phyloP scores from a whole-genome alignment of 139 green algal species.

The Eudorina sp. region DNA sequence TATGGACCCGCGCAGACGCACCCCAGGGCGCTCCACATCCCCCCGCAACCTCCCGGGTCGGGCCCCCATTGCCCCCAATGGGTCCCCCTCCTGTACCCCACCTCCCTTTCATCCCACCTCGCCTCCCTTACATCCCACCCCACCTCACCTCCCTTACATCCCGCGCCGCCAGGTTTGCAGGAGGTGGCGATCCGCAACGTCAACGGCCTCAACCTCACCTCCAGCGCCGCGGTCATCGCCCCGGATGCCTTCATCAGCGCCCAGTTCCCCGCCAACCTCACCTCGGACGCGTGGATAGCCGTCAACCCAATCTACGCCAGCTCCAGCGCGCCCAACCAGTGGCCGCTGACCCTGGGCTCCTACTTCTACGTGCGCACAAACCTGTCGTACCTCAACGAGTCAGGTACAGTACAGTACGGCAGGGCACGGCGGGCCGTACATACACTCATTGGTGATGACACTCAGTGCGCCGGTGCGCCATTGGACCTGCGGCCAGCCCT shows the following conservation, averaged over 20 bases:
- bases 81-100: no score
- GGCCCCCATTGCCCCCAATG: no score
- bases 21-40: no score
- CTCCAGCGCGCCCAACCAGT: not conserved
- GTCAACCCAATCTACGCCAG: conserved; percentile 34
- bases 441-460: no score
- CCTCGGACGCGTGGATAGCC: not conserved
- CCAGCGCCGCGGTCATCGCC: not conserved
- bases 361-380: conserved; percentile 29
- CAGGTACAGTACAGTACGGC: no score
- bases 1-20: no score
- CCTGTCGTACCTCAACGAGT: not conserved
- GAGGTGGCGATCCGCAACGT: not conserved
- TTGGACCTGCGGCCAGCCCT: no score
- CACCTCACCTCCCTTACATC: not conserved
- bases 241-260: not conserved
- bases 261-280: not conserved
- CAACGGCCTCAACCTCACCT: not conserved
- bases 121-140: no score
- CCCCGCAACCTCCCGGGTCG: no score
- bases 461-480: no score
- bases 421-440: no score
- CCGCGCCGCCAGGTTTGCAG: conserved; percentile 7
- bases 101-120: no score
- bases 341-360: conserved; percentile 37